phyloP scores from a whole-genome alignment of 1,139 yeast genomes.

The Yamadazyma siamensis region DNA sequence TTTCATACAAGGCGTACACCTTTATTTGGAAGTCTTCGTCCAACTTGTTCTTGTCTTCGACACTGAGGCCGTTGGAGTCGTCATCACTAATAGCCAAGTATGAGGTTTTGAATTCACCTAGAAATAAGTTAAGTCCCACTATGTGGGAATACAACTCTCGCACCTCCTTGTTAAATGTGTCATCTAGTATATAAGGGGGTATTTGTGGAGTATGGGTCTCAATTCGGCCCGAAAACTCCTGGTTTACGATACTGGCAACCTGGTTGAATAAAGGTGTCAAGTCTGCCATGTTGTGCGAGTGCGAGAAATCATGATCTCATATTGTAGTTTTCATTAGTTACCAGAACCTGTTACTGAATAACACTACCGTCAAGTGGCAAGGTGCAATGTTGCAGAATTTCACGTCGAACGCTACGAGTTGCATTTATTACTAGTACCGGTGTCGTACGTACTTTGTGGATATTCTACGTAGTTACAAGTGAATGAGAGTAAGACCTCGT shows the following conservation, averaged over 20 bases:
- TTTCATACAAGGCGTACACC: slow-evolving; percentile 48
- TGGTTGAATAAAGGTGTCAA: slow-evolving; percentile 50
- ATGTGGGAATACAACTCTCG: slow-evolving; percentile 41
- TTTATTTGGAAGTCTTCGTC: slow-evolving; percentile 54
- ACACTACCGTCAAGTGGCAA: no score
- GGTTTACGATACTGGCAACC: slow-evolving; percentile 43
- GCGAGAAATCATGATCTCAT: no score
- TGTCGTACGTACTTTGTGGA: no score
- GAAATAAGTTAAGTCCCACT: slow-evolving; percentile 34
- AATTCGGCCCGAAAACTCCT: slow-evolving; percentile 19
- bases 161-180: slow-evolving; percentile 53
- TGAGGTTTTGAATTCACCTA: slow-evolving; percentile 37
- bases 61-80: slow-evolving; percentile 17
- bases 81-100: slow-evolving; percentile 40
- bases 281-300: slow-evolving; percentile 41
- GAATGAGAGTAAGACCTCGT: no score
- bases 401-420: no score
- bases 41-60: slow-evolving; percentile 49
- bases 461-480: no score
- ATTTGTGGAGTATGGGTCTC: not conserved
- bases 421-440: no score
- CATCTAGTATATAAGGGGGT: slow-evolving; percentile 26
- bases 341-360: no score
- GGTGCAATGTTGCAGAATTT: no score
- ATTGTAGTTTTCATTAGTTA: no score